Base-by-base conservation (phyloP, 225 moss, liverwort and hornwort genomes). In the Physcomitrium patens region DNA sequence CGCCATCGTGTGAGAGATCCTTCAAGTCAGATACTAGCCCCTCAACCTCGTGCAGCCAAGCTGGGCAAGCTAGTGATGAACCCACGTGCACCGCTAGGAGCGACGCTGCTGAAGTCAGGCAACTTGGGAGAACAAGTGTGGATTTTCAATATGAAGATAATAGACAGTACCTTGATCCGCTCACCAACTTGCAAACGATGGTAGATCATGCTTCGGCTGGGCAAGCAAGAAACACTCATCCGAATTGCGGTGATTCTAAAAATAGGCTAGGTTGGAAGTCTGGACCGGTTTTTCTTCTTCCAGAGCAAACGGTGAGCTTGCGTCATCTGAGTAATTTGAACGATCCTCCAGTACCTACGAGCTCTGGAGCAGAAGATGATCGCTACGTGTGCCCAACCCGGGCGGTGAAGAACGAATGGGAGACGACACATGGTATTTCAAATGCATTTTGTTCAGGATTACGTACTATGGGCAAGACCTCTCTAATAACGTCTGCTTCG, bases 11-110 rank as follows among this genome's bases (percentile, higher is more conserved):
- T 47, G 89, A 89, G 37, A 70, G 78, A 65, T 89, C 89, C n/a
- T 86, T 81, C 73, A 89, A 89, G 67, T 89, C 89, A 11, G 89
- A 89, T 54, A 83, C 89, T 27, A 89, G 89, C 68, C 89, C 89
- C 5, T 89, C 89, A 0, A 86, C 89, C 18, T 89, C 89, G 47
- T 89, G 86, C 55, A 89, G 89, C 70, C 89, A 89, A 60, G 89
- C 89, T 7, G 89, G 83, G 18, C 89, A 80, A 44, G 81, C 83
- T 3, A 89, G 89, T 63, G 83, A 89, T 44, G 89, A 86, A 28
- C 83, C 81, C 68, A 74, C 73, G 48, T 89, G 83, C 74, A 80
- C 80, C 31, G 82, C 80, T 8, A 78, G 88, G 62, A 88, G 85
- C 44, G 60, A 75, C 7, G 82, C 71, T 10, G 84, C 71, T 19